A percentile compares a stretch with the other conserved stretches of the same genome.
These are phyloP conservation scores for Cutaneotrichosporon sp. DNA, from an alignment of 1,284 basidiomycete genomes.

Conservation along the genomic window DNA sequence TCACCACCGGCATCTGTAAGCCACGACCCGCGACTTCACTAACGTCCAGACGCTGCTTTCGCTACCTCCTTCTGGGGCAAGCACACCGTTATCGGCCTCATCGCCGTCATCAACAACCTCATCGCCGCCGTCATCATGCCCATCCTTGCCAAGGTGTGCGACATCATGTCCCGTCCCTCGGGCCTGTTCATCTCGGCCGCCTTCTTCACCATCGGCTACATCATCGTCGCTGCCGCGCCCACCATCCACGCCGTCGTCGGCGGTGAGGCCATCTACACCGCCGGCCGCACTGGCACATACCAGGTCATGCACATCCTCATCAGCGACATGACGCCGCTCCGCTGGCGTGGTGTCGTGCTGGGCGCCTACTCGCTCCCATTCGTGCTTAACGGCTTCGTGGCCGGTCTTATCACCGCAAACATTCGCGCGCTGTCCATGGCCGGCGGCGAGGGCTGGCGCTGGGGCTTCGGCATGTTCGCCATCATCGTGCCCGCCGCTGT, in stretches of 20 bases:
- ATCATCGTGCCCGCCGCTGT: conserved; percentile 26
- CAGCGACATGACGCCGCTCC: conserved; percentile 75
- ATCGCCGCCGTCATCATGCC: conserved; percentile 47
- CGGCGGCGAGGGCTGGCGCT: conserved; percentile 58
- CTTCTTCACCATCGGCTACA: conserved; percentile 46
- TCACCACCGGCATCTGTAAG: conserved; percentile 30
- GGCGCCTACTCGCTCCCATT: conserved; percentile 68
- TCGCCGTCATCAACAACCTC: conserved; percentile 44
- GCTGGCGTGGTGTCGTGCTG: conserved; percentile 70
- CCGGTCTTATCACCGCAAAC: conserved; percentile 59
- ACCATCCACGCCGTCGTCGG: conserved; percentile 41
- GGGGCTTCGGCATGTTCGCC: conserved; percentile 59
- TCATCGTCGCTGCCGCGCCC: conserved; percentile 37
- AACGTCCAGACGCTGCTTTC: conserved; percentile 25
- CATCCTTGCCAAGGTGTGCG: conserved; percentile 48
- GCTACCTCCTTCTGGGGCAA: conserved; percentile 48
- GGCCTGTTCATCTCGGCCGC: conserved; percentile 31
- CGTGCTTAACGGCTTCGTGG: conserved; percentile 52
- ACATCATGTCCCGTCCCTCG: conserved; percentile 36
- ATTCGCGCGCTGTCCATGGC: conserved; percentile 46
- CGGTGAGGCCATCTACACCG: conserved; percentile 44
- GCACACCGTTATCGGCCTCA: conserved; percentile 48
- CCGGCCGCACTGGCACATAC: conserved; percentile 43
- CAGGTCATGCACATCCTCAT: conserved; percentile 28
- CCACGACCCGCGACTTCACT: neutral